Base-by-base conservation (phyloP, 2,329 filamentous ascomycete species). In the Scortechinia acanthostroma region DNA sequence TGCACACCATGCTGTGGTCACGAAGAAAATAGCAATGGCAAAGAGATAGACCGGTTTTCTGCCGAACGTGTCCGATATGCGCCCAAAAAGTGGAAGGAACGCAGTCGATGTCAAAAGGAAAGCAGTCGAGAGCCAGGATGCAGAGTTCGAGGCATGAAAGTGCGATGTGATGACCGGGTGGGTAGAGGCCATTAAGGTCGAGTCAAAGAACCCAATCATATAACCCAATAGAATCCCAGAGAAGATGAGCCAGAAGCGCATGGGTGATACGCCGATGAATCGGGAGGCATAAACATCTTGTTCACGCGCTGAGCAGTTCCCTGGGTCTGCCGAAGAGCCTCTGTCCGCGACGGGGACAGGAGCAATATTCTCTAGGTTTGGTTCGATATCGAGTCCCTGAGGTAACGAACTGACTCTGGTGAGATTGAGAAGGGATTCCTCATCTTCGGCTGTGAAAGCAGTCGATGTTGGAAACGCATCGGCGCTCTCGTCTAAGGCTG, bases 141-240 rank as follows among this genome's bases (percentile, higher is more conserved):
- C 88, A 42, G 80, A 80, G 59, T 91, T 89, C 22, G 86, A 86
- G 43, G 84, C 77, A 49, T 81, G 68, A 61, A 91, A 91, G 59
- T 91, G 80, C 1, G 85, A 89, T 0, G 86, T 90, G 49, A 91
- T 89, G 47, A 88, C 84, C 0, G 87, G 86, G 59, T 93, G 87
- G 35, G 76, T 83, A 2, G 85, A 88, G 3, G 86, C 86, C 86
- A 91, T 90, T 51, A 91, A 76, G 3, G 86, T 91, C 10, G 77
- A 75, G 65, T 91, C 88, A 56, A 91, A 91, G 58, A 71, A 80
- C 5, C 60, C 65, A 45, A 70, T 60, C 50, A 22, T 45, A 47
- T 20, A 52, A 45, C 49, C 49, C 42, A 43, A 22, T 20, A 22
- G 16, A 3, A 46, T 21, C 10, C 37, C 43, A 16, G 15, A 13